Evolutionary conservation across 345 rosid genomes (phyloP).

Genomic region (Eucalyptus globulus): DNA sequence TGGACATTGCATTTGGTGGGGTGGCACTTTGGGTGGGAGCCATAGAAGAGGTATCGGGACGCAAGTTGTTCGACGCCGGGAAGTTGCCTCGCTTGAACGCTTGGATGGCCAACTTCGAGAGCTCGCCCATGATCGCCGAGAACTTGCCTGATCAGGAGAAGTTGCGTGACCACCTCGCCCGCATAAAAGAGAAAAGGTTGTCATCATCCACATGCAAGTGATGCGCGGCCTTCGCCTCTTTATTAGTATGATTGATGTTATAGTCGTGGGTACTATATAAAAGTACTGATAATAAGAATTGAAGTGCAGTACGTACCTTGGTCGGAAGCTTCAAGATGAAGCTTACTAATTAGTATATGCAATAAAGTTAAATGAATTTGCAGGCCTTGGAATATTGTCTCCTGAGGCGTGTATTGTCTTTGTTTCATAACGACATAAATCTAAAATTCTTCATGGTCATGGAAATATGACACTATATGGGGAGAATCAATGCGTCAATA

Average conservation of each 20-base stretch:
- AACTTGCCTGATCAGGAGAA: conserved; percentile 2
- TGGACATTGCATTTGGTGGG: conserved; percentile 1
- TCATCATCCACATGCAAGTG: not conserved
- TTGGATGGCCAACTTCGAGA: not conserved
- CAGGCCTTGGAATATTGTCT: not conserved
- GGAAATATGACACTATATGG: not conserved
- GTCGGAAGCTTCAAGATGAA: not conserved
- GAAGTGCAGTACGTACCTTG: not conserved
- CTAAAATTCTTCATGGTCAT: not conserved
- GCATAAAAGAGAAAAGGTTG: not conserved
- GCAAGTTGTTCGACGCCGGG: not conserved
- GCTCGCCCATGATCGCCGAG: not conserved
- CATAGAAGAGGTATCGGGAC: not conserved
- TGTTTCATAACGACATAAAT: not conserved
- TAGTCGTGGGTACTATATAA: not conserved
- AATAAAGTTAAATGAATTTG: not conserved
- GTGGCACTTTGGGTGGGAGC: not conserved
- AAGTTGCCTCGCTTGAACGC: not conserved
- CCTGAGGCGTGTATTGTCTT: not conserved
- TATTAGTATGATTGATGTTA: not conserved
- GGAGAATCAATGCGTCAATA: not conserved
- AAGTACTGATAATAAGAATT: not conserved
- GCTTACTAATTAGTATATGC: not conserved
- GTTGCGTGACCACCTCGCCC: not conserved
- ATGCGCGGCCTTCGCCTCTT: not conserved